Evolutionary conservation across 306 rosid species (phyloP).

Genomic region (Quercus parvula): DNA sequence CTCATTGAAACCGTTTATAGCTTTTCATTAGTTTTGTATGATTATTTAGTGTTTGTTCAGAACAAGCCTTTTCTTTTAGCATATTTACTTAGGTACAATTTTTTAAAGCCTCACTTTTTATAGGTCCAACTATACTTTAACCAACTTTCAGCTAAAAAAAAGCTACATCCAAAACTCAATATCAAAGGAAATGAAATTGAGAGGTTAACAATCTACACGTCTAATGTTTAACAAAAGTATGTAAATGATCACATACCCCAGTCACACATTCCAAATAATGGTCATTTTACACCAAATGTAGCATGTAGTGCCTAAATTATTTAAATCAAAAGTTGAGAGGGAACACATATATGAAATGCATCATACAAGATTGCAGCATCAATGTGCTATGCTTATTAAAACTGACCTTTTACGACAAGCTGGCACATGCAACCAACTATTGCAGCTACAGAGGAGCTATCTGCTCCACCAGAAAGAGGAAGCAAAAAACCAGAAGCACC

Average conservation of each 20-base stretch:
- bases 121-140: too few relatives aligned
- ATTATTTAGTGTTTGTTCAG: not conserved
- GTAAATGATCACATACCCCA: constrained; percentile 4
- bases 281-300: not conserved
- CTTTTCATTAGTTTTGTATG: not conserved
- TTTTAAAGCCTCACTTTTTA: too few relatives aligned
- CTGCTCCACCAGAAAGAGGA: constrained; percentile 99
- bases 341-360: constrained; percentile 20
- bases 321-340: constrained; percentile 5
- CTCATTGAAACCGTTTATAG: not conserved
- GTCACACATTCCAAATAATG: constrained; percentile 9
- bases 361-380: constrained; percentile 5
- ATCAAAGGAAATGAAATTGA: not conserved
- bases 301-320: constrained; percentile 2
- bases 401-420: constrained; percentile 82
- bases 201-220: constrained; percentile 14
- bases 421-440: constrained; percentile 99
- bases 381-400: not conserved
- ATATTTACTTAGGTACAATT: too few relatives aligned
- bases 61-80: too few relatives aligned
- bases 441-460: constrained; percentile 95
- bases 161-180: not conserved
- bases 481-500: constrained; percentile 99
- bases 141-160: not conserved
- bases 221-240: not conserved